Conservation (phyloP, 257 asterid species). For the Solanum peruvianum region DNA sequence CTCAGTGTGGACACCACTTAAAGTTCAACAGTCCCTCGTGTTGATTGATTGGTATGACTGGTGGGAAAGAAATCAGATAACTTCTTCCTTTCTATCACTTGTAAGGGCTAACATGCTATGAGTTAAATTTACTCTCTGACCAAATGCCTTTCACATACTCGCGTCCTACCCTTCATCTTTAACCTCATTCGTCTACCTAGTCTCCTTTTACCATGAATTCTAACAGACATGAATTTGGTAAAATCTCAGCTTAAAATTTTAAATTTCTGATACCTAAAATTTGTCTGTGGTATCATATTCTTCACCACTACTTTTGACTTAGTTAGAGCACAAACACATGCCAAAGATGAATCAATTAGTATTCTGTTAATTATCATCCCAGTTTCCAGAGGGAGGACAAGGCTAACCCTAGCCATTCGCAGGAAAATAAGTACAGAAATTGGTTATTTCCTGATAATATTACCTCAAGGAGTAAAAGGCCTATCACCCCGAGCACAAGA, state of each 20-base stretch:
- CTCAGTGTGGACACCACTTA: not conserved
- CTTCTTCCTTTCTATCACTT: not conserved
- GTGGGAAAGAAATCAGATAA: not conserved
- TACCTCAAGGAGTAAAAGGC: slow-evolving; percentile 94
- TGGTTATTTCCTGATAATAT: not conserved
- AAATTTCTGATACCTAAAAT: not conserved
- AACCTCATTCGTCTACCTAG: not conserved
- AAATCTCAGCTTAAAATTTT: not conserved
- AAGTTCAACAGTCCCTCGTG: not conserved
- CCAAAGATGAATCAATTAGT: not conserved
- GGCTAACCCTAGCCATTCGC: not conserved
- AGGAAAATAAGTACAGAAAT: not conserved
- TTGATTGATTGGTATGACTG: not conserved
- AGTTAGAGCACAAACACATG: not conserved
- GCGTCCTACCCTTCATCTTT: not conserved
- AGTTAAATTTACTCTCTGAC: not conserved
- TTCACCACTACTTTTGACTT: not conserved
- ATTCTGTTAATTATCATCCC: not conserved
- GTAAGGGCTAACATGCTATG: not conserved
- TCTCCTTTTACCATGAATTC: not conserved
- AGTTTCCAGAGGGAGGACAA: not conserved
- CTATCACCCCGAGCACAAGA: slow-evolving; percentile 76
- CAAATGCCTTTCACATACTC: not conserved
- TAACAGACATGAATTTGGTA: not conserved
- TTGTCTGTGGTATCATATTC: not conserved